Conservation (phyloP, 306 rosid species). For the Cucumis melo region DNA sequence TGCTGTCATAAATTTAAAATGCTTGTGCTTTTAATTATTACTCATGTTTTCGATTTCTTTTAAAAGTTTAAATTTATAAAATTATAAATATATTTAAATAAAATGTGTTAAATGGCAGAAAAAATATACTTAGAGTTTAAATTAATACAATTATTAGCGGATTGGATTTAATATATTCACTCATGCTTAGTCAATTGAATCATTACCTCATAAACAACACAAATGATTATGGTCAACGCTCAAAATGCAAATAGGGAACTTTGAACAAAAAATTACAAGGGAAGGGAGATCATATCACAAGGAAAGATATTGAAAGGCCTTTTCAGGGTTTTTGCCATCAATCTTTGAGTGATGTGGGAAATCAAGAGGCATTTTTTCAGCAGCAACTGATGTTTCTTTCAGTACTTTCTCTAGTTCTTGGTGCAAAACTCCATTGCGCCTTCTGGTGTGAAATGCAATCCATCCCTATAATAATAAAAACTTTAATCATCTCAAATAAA, state of each 20-base stretch:
- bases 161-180: too few relatives aligned
- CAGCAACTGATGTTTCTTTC: conserved; percentile 28
- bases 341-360: conserved; percentile 75
- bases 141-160: too few relatives aligned
- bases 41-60: too few relatives aligned
- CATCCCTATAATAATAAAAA: conserved; percentile 40
- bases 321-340: conserved; percentile 46
- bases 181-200: too few relatives aligned
- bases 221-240: background rate
- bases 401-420: conserved; percentile 28
- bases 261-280: background rate
- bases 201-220: too few relatives aligned
- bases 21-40: too few relatives aligned
- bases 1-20: too few relatives aligned
- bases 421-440: conserved; percentile 53
- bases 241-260: background rate
- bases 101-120: too few relatives aligned
- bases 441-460: conserved; percentile 75
- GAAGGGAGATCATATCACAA: conserved; percentile 10
- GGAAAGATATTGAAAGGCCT: conserved; percentile 44
- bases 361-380: conserved; percentile 59
- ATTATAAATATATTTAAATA: too few relatives aligned
- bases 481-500: background rate
- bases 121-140: too few relatives aligned
- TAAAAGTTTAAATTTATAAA: too few relatives aligned